These are phyloP conservation scores for Podaxis sp. DNA, from an alignment of 768 basidiomycete genomes.

Conservation along the genomic window DNA sequence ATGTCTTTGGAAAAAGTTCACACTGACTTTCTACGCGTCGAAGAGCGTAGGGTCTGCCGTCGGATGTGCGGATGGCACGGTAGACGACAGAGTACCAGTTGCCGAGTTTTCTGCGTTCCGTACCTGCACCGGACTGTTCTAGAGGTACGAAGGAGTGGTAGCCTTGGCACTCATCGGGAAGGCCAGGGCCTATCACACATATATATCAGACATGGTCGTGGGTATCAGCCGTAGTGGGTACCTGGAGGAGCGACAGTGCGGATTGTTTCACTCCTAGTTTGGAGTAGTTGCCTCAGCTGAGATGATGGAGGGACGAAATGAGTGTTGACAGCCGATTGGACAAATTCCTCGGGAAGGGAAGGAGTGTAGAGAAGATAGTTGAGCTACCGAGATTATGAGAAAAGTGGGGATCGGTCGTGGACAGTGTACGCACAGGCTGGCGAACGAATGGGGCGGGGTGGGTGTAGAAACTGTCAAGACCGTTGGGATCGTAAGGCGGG, in stretches of 20 bases:
- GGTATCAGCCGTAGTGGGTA: slow-evolving; percentile 12
- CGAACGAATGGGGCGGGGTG: slow-evolving; percentile 49
- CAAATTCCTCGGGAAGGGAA: slow-evolving; percentile 55
- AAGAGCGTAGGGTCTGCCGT: slow-evolving; percentile 77
- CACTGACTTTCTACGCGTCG: slow-evolving; percentile 84
- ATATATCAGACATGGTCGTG: slow-evolving; percentile 24
- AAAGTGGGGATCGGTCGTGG: not conserved
- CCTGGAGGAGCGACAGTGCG: slow-evolving; percentile 47
- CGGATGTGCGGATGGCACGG: slow-evolving; percentile 71
- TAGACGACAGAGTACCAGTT: slow-evolving; percentile 87
- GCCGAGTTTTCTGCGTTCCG: slow-evolving; percentile 75
- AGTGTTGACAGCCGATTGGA: slow-evolving; percentile 40
- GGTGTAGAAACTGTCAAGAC: slow-evolving; percentile 33
- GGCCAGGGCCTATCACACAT: slow-evolving; percentile 43
- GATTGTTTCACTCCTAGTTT: slow-evolving; percentile 64
- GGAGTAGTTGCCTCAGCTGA: slow-evolving; percentile 44
- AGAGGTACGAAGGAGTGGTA: slow-evolving; percentile 88
- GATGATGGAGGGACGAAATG: slow-evolving; percentile 70
- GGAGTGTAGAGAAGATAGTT: slow-evolving; percentile 92
- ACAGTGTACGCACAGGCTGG: slow-evolving; percentile 57
- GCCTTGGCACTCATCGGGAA: slow-evolving; percentile 87
- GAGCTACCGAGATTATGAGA: slow-evolving; percentile 47
- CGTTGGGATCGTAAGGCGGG: slow-evolving; percentile 23
- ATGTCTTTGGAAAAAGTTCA: slow-evolving; percentile 10
- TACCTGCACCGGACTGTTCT: slow-evolving; percentile 45